A percentile compares a stretch with the other conserved stretches of the same genome.
Evolutionary conservation across 2,329 filamentous ascomycete species (phyloP).

Genomic region (Byssochlamys sp.): DNA sequence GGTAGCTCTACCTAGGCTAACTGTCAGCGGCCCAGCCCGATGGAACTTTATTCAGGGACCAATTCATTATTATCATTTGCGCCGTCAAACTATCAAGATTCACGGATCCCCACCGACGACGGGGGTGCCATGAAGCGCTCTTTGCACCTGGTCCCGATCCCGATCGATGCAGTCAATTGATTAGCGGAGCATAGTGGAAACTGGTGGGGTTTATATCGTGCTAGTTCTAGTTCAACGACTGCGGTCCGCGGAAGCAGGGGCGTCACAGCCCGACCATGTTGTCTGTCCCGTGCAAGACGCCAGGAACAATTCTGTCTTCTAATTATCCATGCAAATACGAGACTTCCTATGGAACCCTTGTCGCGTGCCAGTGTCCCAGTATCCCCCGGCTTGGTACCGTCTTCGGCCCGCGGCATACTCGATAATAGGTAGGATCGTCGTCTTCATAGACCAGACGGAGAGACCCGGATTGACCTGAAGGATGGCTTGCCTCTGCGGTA

Average conservation of each 20-base stretch:
- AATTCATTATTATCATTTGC: background rate
- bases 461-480: background rate
- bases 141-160: background rate
- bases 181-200: background rate
- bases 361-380: background rate
- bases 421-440: background rate
- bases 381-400: background rate
- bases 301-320: background rate
- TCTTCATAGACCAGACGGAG: background rate
- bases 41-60: background rate
- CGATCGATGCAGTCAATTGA: background rate
- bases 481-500: background rate
- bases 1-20: background rate
- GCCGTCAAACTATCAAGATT: background rate
- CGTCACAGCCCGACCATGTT: background rate
- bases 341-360: background rate
- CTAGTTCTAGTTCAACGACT: background rate
- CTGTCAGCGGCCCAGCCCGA: background rate
- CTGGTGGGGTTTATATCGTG: background rate
- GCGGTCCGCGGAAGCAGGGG: background rate
- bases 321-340: background rate
- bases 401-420: background rate
- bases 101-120: background rate
- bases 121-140: background rate
- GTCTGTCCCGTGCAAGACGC: background rate